Evolutionary conservation across 306 rosid genomes (phyloP).

Genomic region (Cicer bijugum): DNA sequence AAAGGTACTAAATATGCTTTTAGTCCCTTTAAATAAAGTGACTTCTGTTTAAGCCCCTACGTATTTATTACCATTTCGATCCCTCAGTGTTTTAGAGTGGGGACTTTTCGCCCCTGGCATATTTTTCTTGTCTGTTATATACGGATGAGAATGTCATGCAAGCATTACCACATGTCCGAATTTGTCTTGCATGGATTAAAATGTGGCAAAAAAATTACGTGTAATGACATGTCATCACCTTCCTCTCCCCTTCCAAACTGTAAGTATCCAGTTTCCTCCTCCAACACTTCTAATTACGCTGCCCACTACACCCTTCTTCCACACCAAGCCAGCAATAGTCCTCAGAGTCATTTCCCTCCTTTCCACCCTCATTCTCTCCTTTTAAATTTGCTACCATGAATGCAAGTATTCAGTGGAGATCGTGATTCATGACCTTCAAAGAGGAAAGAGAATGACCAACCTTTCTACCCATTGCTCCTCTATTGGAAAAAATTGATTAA

Average conservation of each 20-base stretch:
- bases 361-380: background rate
- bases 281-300: background rate
- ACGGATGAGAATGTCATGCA: background rate
- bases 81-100: conserved; percentile 6
- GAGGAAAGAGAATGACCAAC: conserved; percentile 1
- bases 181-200: conserved; percentile 2
- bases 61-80: background rate
- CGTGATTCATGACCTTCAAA: background rate
- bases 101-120: background rate
- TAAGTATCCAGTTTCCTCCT: background rate
- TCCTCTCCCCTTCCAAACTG: background rate
- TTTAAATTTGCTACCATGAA: background rate
- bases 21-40: conserved; percentile 1
- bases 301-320: background rate
- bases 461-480: background rate
- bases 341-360: background rate
- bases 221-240: background rate
- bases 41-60: background rate
- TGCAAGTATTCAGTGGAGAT: background rate
- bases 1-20: background rate
- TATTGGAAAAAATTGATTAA: background rate
- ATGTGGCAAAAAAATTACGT: background rate
- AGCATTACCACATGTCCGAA: background rate
- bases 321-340: background rate
- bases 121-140: background rate